These are phyloP conservation scores for Epichloe amarillans DNA, from an alignment of 2,329 filamentous ascomycete genomes.

Conservation along the genomic window DNA sequence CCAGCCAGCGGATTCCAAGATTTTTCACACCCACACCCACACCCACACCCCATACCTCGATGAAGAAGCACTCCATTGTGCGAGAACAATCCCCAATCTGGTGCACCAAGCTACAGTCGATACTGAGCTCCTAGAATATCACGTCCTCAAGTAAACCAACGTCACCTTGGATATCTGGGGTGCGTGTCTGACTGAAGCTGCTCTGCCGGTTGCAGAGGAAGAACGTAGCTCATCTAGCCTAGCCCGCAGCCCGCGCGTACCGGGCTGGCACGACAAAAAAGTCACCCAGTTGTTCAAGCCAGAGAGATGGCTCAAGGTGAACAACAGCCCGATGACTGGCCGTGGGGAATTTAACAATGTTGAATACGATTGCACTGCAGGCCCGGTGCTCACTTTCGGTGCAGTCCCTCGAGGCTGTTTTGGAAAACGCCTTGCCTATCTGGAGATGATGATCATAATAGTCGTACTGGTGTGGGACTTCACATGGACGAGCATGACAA, in stretches of 20 bases:
- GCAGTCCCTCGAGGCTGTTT: slow-evolving; percentile 15
- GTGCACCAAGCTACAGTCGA: slow-evolving; percentile 17
- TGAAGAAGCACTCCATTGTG: slow-evolving; percentile 22
- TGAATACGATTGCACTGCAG: background rate
- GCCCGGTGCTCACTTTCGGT: slow-evolving; percentile 11
- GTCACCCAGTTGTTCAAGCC: slow-evolving; percentile 19
- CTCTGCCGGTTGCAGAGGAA: background rate
- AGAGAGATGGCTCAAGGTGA: slow-evolving; percentile 22
- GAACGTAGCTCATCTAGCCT: slow-evolving; percentile 11
- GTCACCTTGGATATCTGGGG: slow-evolving; percentile 16
- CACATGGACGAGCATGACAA: background rate
- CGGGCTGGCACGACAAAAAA: slow-evolving; percentile 14
- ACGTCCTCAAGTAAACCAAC: slow-evolving; percentile 21
- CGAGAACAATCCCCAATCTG: slow-evolving; percentile 14
- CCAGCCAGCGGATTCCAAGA: slow-evolving; percentile 15
- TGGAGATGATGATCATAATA: slow-evolving; percentile 16
- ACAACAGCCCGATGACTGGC: background rate
- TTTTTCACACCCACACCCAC: slow-evolving; percentile 8
- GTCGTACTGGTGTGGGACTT: slow-evolving; percentile 17
- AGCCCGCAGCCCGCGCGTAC: slow-evolving; percentile 8
- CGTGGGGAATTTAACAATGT: background rate
- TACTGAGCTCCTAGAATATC: slow-evolving; percentile 18
- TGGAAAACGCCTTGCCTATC: slow-evolving; percentile 15
- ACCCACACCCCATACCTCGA: slow-evolving; percentile 20
- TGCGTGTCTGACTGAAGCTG: slow-evolving; percentile 5